Conservation (phyloP, 2,329 filamentous ascomycete species). For the Phyllosticta ampelicida region DNA sequence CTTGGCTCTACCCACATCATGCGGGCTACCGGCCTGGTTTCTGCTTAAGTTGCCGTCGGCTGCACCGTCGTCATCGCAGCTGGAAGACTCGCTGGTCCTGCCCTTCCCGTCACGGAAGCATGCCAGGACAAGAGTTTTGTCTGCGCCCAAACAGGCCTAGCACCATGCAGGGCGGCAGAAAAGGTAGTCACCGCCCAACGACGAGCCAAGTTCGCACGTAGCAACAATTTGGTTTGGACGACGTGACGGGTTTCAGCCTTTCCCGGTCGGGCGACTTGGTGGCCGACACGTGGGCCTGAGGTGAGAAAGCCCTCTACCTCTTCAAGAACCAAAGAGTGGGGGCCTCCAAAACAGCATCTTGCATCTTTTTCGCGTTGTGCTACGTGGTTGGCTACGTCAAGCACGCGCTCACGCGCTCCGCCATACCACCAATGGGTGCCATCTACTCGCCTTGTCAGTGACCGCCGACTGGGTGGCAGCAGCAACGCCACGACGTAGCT, state of each 20-base stretch:
- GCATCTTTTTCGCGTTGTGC: no score
- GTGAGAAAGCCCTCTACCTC: background rate
- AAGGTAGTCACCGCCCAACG: background rate
- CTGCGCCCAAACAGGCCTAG: background rate
- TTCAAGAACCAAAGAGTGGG: background rate
- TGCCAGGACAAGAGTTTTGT: background rate
- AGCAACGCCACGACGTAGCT: no score
- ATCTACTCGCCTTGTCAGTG: background rate
- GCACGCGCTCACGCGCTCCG: no score
- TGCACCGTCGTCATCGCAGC: background rate
- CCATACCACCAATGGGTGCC: background rate
- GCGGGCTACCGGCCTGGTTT: background rate
- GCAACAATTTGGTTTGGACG: background rate
- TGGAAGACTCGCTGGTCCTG: background rate
- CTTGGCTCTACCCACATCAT: background rate
- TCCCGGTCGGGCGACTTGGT: background rate
- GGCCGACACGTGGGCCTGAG: background rate
- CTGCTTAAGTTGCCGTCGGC: background rate
- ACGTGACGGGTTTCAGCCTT: background rate
- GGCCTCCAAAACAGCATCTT: background rate
- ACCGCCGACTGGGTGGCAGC: background rate
- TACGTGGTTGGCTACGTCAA: no score
- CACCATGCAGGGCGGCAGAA: background rate
- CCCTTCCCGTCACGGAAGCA: background rate
- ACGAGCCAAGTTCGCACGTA: background rate